These are phyloP conservation scores for Nothomitra cinnamomea DNA, from an alignment of 2,329 filamentous ascomycete species.

Conservation along the genomic window DNA sequence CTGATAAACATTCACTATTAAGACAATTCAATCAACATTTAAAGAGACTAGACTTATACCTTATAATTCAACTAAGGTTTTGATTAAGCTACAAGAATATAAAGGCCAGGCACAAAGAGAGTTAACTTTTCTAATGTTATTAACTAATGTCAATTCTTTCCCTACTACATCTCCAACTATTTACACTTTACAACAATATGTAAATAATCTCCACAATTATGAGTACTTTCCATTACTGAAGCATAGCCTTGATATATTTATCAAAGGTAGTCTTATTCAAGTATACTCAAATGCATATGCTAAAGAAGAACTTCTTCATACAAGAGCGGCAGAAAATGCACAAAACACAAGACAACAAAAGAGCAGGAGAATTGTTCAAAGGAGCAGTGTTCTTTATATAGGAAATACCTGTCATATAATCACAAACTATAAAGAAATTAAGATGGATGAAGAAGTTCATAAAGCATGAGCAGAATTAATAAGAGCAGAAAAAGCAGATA, in stretches of 20 bases:
- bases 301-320: background rate
- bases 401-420: too few relatives aligned
- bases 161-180: background rate
- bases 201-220: background rate
- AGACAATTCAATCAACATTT: constrained; percentile 7
- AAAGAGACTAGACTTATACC: constrained; percentile 3
- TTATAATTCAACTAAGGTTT: constrained; percentile 5
- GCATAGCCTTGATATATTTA: background rate
- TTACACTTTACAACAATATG: background rate
- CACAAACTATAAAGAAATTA: too few relatives aligned
- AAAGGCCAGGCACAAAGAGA: background rate
- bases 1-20: constrained; percentile 7
- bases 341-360: background rate
- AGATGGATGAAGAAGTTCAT: too few relatives aligned
- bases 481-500: too few relatives aligned
- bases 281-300: background rate
- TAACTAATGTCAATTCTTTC: background rate
- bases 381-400: too few relatives aligned
- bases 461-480: too few relatives aligned
- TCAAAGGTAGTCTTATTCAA: background rate
- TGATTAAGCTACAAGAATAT: background rate
- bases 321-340: background rate
- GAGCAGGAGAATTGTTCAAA: background rate
- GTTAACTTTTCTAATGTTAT: background rate
- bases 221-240: background rate